Percentiles rank a stretch among this genome's conserved stretches.
Conservation (phyloP, 768 basidiomycete genomes). For the Tulasnella sp. region DNA sequence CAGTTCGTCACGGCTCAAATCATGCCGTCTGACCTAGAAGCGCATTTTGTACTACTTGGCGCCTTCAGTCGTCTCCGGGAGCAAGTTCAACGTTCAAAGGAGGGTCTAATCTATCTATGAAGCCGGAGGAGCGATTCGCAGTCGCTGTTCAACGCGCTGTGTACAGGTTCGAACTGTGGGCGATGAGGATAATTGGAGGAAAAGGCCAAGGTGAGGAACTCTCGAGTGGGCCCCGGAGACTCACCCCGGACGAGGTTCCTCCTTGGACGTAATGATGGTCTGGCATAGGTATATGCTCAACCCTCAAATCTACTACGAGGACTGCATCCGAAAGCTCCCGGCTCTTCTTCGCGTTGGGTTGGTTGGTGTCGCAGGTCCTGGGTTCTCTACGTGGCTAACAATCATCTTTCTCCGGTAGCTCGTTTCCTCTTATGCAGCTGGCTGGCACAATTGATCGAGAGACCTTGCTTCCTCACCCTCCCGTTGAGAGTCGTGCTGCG, state of each 20-base stretch:
- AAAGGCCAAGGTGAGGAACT: not conserved
- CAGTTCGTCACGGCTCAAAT: constrained; percentile 8
- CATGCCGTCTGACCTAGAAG: constrained; percentile 3
- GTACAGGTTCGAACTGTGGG: constrained; percentile 12
- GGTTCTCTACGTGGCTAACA: not conserved
- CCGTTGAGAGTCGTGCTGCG: not conserved
- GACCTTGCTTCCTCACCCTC: constrained; percentile 7
- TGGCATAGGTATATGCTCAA: constrained; percentile 18
- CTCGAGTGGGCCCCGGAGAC: not conserved
- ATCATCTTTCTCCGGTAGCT: not conserved
- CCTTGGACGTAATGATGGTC: constrained; percentile 18
- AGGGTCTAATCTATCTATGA: not conserved
- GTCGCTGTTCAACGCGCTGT: constrained; percentile 11
- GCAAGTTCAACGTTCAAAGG: not conserved
- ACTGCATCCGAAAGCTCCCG: not conserved
- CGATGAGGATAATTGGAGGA: not conserved
- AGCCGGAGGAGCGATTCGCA: constrained; percentile 4
- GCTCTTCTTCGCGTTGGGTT: not conserved
- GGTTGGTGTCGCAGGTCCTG: not conserved
- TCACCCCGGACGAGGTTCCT: not conserved
- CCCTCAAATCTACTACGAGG: not conserved
- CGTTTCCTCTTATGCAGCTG: constrained; percentile 10
- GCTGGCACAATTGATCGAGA: constrained; percentile 1
- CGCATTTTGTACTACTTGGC: constrained; percentile 13
- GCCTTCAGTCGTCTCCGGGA: constrained; percentile 13